Conservation (phyloP, 1,284 basidiomycete genomes). For the Pyrrhoderma lamaoense region DNA sequence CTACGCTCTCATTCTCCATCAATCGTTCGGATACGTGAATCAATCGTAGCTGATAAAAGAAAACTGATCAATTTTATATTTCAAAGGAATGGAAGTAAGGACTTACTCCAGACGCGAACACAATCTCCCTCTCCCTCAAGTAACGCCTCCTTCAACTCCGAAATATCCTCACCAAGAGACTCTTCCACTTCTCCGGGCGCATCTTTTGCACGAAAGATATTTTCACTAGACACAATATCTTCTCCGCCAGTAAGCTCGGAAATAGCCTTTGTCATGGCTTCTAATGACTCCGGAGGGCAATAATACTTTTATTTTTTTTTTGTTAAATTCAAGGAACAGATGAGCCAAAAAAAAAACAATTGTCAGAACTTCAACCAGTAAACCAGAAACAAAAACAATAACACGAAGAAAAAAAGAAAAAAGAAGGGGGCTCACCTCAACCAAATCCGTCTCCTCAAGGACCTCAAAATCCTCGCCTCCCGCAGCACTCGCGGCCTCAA, state of each 20-base stretch:
- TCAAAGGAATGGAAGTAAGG: neutral
- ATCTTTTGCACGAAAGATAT: constrained; percentile 38
- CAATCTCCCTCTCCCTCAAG: constrained; percentile 60
- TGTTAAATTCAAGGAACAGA: neutral
- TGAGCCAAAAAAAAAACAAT: no score
- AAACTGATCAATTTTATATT: neutral
- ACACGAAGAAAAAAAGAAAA: neutral
- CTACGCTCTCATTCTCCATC: constrained; percentile 7
- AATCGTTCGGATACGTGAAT: constrained; percentile 8
- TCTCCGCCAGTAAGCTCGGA: constrained; percentile 6
- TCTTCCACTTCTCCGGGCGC: constrained; percentile 37
- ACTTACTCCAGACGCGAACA: constrained; percentile 54
- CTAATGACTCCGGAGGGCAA: constrained; percentile 18
- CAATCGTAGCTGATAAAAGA: constrained; percentile 9
- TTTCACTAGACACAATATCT: constrained; percentile 45
- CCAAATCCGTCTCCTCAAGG: constrained; percentile 41
- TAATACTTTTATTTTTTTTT: no score
- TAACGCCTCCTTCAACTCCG: constrained; percentile 42
- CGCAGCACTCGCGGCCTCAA: constrained; percentile 30
- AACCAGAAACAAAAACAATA: no score
- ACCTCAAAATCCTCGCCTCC: constrained; percentile 39
- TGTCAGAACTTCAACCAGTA: neutral
- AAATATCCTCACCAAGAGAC: constrained; percentile 33
- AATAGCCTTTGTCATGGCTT: constrained; percentile 25
- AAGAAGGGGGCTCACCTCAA: constrained; percentile 11